These are phyloP conservation scores for Salvia hispanica DNA, from an alignment of 257 asterid species.

Conservation along the genomic window DNA sequence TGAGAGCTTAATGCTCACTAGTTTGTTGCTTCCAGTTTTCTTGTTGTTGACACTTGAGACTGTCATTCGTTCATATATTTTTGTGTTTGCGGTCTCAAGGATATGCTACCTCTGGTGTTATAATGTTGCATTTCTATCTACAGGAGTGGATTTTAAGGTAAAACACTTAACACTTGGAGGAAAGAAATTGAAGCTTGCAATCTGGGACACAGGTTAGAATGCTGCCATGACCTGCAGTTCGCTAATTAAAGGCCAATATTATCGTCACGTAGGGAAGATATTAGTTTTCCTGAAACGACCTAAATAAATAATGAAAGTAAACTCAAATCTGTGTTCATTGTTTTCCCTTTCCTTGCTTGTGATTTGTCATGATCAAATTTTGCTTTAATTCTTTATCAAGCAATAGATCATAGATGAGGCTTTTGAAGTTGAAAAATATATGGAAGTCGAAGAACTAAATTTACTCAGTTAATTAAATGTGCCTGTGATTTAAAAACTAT, in stretches of 20 bases:
- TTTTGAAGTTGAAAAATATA: too few relatives aligned
- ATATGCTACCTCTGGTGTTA: neutral
- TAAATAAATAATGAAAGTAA: too few relatives aligned
- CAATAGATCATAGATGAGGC: too few relatives aligned
- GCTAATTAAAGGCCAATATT: neutral
- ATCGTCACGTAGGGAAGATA: too few relatives aligned
- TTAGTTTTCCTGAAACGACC: too few relatives aligned
- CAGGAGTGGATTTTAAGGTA: constrained; percentile 98
- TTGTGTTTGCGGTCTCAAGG: neutral
- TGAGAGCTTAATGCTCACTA: neutral
- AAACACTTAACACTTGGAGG: constrained; percentile 87
- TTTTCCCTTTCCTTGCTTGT: too few relatives aligned
- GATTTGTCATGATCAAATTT: too few relatives aligned
- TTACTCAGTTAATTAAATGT: too few relatives aligned
- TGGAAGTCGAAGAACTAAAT: too few relatives aligned
- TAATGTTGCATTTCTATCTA: constrained; percentile 16
- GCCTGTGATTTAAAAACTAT: too few relatives aligned
- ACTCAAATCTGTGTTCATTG: too few relatives aligned
- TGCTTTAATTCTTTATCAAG: too few relatives aligned
- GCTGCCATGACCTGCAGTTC: neutral
- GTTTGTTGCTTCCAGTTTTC: neutral
- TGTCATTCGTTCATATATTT: neutral
- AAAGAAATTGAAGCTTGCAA: constrained; percentile 95
- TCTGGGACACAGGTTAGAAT: constrained; percentile 95
- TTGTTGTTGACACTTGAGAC: neutral